A percentile compares a stretch with the other conserved stretches of the same genome.
phyloP scores from a whole-genome alignment of 2,329 filamentous ascomycete species.

The Xylariaceae sp. region DNA sequence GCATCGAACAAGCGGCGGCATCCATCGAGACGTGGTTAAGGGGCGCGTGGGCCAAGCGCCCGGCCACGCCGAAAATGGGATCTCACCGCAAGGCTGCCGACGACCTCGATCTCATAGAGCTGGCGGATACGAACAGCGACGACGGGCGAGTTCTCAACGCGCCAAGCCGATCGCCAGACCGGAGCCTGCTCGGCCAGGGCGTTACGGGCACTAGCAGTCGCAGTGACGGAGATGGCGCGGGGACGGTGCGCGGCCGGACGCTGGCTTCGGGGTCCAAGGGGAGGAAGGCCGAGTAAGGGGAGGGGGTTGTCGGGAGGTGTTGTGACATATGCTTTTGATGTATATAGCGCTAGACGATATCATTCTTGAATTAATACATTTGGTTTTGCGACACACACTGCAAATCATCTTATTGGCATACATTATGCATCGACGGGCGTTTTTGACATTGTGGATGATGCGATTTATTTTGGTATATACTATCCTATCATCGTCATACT shows the following conservation, averaged over 20 bases:
- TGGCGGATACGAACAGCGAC: slow-evolving; percentile 59
- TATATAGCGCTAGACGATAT: no score
- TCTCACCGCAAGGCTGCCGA: slow-evolving; percentile 39
- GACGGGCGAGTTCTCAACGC: slow-evolving; percentile 39
- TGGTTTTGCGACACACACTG: no score
- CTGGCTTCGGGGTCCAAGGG: slow-evolving; percentile 33
- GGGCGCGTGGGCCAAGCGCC: slow-evolving; percentile 67
- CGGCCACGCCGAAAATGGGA: slow-evolving; percentile 47
- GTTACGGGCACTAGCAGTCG: slow-evolving; percentile 36
- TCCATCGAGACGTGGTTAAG: slow-evolving; percentile 88
- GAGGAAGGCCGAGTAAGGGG: slow-evolving; percentile 42
- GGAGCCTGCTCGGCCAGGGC: slow-evolving; percentile 31
- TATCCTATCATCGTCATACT: no score
- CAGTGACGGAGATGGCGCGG: slow-evolving; percentile 34
- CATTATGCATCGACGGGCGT: no score
- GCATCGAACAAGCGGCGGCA: slow-evolving; percentile 78
- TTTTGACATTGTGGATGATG: no score
- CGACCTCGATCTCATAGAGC: slow-evolving; percentile 65
- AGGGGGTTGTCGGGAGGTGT: no score
- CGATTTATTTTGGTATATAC: no score
- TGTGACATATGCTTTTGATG: no score
- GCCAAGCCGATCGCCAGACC: slow-evolving; percentile 16
- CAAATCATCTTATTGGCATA: no score
- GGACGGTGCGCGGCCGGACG: slow-evolving; percentile 35
- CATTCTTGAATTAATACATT: no score